A percentile compares a stretch with the other conserved stretches of the same genome.
These are phyloP conservation scores for Lactifluus piperatus DNA, from an alignment of 768 basidiomycete species.

Conservation along the genomic window DNA sequence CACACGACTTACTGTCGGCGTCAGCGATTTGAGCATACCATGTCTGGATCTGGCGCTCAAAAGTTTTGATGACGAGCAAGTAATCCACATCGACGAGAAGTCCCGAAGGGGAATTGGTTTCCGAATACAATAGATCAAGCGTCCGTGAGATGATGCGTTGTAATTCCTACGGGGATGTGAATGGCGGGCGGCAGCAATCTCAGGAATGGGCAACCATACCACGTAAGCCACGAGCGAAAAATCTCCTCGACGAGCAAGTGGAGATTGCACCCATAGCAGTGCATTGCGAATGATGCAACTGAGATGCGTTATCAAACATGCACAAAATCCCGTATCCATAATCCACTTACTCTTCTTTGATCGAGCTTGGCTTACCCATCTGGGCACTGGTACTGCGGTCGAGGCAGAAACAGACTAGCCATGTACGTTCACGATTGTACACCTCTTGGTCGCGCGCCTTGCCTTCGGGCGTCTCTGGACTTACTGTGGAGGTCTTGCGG, in stretches of 20 bases:
- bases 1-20: slow-evolving; percentile 14
- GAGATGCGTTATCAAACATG: slow-evolving; percentile 8
- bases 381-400: slow-evolving; percentile 90
- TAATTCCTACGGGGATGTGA: slow-evolving; percentile 45
- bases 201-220: slow-evolving; percentile 35
- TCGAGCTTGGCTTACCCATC: slow-evolving; percentile 92
- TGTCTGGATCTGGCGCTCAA: slow-evolving; percentile 66
- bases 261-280: slow-evolving; percentile 60
- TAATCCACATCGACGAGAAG: slow-evolving; percentile 82
- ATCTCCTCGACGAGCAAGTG: slow-evolving; percentile 58
- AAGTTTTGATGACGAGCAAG: slow-evolving; percentile 70
- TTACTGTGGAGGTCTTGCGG: slow-evolving; percentile 60
- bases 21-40: slow-evolving; percentile 49
- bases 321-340: not conserved
- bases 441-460: slow-evolving; percentile 74
- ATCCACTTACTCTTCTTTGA: slow-evolving; percentile 80
- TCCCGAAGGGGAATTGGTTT: slow-evolving; percentile 70
- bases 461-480: slow-evolving; percentile 69
- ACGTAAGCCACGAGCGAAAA: slow-evolving; percentile 65
- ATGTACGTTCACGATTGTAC: slow-evolving; percentile 90
- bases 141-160: slow-evolving; percentile 86
- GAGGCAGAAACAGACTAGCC: slow-evolving; percentile 80
- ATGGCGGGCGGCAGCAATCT: slow-evolving; percentile 2
- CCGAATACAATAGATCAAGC: slow-evolving; percentile 85
- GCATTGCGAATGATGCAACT: slow-evolving; percentile 87